A percentile compares a stretch with the other conserved stretches of the same genome.
phyloP scores from a whole-genome alignment of 495 filamentous ascomycete species.

The Tuber magnatum region DNA sequence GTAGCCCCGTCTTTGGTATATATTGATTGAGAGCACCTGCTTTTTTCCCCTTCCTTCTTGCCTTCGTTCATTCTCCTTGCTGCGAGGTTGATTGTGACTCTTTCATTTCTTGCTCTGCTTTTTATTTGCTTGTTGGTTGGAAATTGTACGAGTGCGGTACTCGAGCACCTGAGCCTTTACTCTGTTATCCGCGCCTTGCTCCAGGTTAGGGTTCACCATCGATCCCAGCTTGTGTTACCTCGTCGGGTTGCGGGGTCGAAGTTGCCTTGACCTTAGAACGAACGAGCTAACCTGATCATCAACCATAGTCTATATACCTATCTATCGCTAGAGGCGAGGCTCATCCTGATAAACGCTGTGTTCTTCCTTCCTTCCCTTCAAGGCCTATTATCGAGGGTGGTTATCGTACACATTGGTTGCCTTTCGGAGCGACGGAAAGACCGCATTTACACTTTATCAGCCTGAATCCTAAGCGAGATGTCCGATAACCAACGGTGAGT shows the following conservation, averaged over 20 bases:
- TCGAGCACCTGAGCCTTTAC: background rate
- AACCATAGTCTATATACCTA: too few relatives aligned
- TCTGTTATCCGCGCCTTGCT: background rate
- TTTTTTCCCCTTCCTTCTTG: too few relatives aligned
- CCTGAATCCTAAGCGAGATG: background rate
- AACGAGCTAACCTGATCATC: background rate
- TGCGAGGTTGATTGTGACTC: too few relatives aligned
- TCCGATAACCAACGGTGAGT: background rate
- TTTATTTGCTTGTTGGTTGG: background rate
- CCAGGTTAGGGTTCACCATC: too few relatives aligned
- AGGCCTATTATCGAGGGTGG: background rate
- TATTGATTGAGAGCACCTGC: background rate
- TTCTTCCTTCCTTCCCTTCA: background rate
- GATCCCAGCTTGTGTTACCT: too few relatives aligned
- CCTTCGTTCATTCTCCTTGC: too few relatives aligned
- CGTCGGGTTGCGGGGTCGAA: background rate
- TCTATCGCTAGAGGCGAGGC: background rate
- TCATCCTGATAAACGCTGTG: background rate
- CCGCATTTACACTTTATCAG: background rate
- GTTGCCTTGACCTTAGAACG: background rate
- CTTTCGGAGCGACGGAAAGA: background rate
- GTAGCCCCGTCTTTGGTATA: background rate
- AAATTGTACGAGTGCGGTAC: background rate
- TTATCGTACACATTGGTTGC: background rate
- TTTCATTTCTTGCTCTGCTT: background rate